Evolutionary conservation across 805 yeast genomes (phyloP).

Genomic region (Saitoella complicata): DNA sequence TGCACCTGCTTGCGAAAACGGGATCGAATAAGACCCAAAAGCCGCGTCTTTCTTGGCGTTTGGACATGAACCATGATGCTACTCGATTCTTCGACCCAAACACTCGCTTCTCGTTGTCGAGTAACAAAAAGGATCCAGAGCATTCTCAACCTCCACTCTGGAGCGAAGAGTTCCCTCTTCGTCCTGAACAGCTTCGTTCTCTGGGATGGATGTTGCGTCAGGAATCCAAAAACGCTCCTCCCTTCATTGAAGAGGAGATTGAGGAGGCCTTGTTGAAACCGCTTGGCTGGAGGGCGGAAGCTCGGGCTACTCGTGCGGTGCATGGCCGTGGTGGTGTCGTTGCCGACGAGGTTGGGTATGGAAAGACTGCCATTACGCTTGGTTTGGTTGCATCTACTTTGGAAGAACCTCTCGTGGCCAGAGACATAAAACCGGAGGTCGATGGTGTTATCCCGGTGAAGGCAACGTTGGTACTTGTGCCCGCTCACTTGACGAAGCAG

Average conservation of each 20-base stretch:
- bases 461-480: conserved; percentile 5
- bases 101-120: neutral
- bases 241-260: conserved; percentile 5
- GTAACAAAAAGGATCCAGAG: conserved; percentile 1
- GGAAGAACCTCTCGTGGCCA: neutral
- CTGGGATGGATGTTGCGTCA: conserved; percentile 5
- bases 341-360: conserved; percentile 7
- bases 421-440: neutral
- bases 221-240: neutral
- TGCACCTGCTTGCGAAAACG: neutral
- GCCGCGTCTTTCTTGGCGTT: neutral
- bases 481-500: conserved; percentile 4
- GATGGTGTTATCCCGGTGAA: conserved; percentile 1
- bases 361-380: conserved; percentile 5
- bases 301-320: conserved; percentile 3
- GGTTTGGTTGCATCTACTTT: conserved; percentile 5
- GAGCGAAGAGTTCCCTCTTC: neutral
- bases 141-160: conserved; percentile 4
- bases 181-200: conserved; percentile 7
- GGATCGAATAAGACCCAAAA: neutral
- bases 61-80: conserved; percentile 3
- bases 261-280: conserved; percentile 4
- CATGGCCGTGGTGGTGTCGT: conserved; percentile 5
- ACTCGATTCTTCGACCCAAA: neutral
- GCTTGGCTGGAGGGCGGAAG: conserved; percentile 7